Evolutionary conservation across 164 flowering plant species (phyloP).

Genomic region (Stephania yunnanensis): DNA sequence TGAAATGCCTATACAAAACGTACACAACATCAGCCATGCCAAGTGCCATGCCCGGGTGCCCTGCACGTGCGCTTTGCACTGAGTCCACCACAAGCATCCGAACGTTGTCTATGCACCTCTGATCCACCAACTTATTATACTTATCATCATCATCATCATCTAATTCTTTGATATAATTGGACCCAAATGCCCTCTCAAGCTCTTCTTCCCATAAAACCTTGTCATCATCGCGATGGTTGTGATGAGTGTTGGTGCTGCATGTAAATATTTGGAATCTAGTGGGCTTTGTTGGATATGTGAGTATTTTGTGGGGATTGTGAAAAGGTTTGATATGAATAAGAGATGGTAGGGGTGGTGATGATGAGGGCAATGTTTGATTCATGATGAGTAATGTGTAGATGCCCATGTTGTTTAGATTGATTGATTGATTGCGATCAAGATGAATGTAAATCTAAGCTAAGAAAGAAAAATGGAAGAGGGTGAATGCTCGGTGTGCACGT

Average conservation of each 20-base stretch:
- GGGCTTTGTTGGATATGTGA: not conserved
- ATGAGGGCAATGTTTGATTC: not conserved
- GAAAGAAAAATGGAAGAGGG: not conserved
- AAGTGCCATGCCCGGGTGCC: conserved; percentile 51
- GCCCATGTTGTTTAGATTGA: conserved; percentile 12
- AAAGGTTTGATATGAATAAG: too few species aligned
- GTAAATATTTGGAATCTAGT: not conserved
- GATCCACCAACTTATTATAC: conserved; percentile 31
- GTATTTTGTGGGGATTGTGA: too few species aligned
- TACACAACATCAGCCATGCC: conserved; percentile 49
- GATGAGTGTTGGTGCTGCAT: conserved; percentile 4
- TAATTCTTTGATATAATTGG: not conserved
- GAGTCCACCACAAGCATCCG: conserved; percentile 46
- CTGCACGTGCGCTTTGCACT: conserved; percentile 38
- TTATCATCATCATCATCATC: conserved; percentile 21
- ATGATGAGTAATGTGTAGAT: conserved; percentile 17
- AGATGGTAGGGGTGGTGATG: conserved; percentile 4
- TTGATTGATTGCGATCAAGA: not conserved
- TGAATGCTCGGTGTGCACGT: not conserved
- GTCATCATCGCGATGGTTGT: conserved; percentile 15
- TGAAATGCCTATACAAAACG: conserved; percentile 29
- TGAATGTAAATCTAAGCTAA: not conserved
- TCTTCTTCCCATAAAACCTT: conserved; percentile 34
- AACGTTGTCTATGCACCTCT: conserved; percentile 38
- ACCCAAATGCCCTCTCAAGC: conserved; percentile 22